Base-by-base conservation (phyloP, 1,284 basidiomycete genomes). In the Sphagnurus paluster region DNA sequence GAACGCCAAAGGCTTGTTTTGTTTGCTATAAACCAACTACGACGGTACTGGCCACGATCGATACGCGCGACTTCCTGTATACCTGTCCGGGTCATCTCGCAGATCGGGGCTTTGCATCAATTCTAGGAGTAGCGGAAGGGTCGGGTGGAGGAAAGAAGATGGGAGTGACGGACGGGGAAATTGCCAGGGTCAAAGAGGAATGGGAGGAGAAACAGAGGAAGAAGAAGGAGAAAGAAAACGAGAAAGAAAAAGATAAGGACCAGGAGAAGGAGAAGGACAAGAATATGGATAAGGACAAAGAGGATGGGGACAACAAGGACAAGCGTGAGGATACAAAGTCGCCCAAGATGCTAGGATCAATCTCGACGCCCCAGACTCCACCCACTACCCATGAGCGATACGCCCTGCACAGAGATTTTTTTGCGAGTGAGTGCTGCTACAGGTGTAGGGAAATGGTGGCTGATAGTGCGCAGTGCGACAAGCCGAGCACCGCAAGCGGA, bases 11-110 rank as follows among this genome's bases (percentile, higher is more conserved):
- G 61, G 70, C 80, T 3, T 90, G 87, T 61, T 88, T 74, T 63
- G 68, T 87, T 44, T 90, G 87, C 70, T 76, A 74, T 62, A 85
- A 84, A 57, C 85, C 85, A 10, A 87, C 87, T 0, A 79, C 76
- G 13, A 84, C 76, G 20, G 86, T 88, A 35, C 79, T 91, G 26
- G 84, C 87, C 26, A 90, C 87, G 3, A 71, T 82, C 53, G 77
- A 86, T 58, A 81, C 82, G 13, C 67, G 75, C n/a, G 88, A 90
- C 65, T 90, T 89, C 63, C 50, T 90, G 36, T 90, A 90, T 60
- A 73, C 78, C 1, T 90, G 88, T 59, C 73, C 79, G 10, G 64
- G 63, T 29, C 88, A 91, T 67, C 77, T 91, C 44, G 68, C 70
- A 13, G 88, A 91, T 58, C 65, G 67, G 13, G 84, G 80, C 16